phyloP scores from a whole-genome alignment of 495 filamentous ascomycete species.

The Podospora pseudocomata region DNA sequence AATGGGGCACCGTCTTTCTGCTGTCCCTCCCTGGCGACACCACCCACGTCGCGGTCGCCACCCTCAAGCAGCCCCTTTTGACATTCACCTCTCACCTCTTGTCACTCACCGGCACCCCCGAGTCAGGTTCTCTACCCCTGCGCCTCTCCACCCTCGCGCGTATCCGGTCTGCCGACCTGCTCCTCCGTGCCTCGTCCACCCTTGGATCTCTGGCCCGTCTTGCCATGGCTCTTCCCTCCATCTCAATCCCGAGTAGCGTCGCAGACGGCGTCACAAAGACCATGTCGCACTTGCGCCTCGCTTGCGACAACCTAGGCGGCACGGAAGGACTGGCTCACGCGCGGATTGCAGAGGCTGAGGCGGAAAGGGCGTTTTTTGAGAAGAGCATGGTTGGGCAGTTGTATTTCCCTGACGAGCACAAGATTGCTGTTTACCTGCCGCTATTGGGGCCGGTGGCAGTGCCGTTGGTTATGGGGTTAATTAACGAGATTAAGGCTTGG shows the following conservation, averaged over 20 bases:
- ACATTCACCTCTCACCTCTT: constrained; percentile 92
- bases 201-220: constrained; percentile 89
- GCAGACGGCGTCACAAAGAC: constrained; percentile 80
- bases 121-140: constrained; percentile 73
- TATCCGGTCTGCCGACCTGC: constrained; percentile 76
- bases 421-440: constrained; percentile 94
- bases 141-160: constrained; percentile 80
- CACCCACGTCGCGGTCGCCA: constrained; percentile 40
- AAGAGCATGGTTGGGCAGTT: constrained; percentile 99
- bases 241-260: constrained; percentile 83
- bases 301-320: constrained; percentile 69
- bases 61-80: constrained; percentile 73
- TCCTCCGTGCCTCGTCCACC: constrained; percentile 88
- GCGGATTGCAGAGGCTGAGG: constrained; percentile 78
- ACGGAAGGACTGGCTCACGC: constrained; percentile 65
- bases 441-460: constrained; percentile 89
- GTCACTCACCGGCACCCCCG: constrained; percentile 80
- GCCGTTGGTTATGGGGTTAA: constrained; percentile 72
- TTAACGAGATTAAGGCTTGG: constrained; percentile 73
- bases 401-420: constrained; percentile 97
- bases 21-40: constrained; percentile 56
- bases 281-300: constrained; percentile 65
- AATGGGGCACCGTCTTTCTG: constrained; percentile 92
- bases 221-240: constrained; percentile 78
- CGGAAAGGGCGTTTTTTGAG: constrained; percentile 95